Percentiles rank a stretch among this genome's conserved stretches.
phyloP scores from a whole-genome alignment of 345 rosid species.

The Gossypium mustelinum region DNA sequence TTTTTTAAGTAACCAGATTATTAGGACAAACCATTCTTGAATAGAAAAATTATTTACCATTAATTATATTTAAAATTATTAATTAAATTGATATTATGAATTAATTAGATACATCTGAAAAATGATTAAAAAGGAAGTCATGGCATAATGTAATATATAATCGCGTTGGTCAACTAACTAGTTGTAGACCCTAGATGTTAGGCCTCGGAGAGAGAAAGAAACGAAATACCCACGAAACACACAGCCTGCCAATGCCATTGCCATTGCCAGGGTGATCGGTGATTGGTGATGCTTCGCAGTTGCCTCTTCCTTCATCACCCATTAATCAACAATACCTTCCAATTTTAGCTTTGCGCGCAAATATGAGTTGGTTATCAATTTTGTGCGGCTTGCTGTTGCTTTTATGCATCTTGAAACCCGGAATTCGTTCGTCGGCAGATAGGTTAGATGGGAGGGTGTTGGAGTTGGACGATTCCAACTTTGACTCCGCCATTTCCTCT shows the following conservation, averaged over 20 bases:
- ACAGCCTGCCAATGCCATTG: not conserved
- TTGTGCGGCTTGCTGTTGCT: not conserved
- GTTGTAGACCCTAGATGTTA: not conserved
- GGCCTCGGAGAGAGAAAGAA: not conserved
- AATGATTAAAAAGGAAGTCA: too few species aligned
- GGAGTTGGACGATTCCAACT: conserved; percentile 82
- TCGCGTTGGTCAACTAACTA: too few species aligned
- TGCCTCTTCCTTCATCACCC: not conserved
- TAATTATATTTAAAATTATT: too few species aligned
- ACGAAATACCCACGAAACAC: not conserved
- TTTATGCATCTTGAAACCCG: not conserved
- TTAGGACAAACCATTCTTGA: too few species aligned
- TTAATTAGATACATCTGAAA: too few species aligned
- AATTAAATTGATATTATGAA: too few species aligned
- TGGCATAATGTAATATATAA: too few species aligned
- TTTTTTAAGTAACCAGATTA: too few species aligned
- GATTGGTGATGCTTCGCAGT: not conserved
- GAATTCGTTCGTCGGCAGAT: conserved; percentile 16
- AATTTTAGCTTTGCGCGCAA: not conserved
- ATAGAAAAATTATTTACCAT: too few species aligned
- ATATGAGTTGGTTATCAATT: not conserved
- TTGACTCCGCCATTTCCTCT: conserved; percentile 70
- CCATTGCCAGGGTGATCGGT: not conserved
- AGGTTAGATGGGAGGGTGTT: conserved; percentile 60
- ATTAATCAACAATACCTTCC: not conserved